Evolutionary conservation across 2,329 filamentous ascomycete species (phyloP).

Genomic region (Nannizziopsis arthrosporioides): DNA sequence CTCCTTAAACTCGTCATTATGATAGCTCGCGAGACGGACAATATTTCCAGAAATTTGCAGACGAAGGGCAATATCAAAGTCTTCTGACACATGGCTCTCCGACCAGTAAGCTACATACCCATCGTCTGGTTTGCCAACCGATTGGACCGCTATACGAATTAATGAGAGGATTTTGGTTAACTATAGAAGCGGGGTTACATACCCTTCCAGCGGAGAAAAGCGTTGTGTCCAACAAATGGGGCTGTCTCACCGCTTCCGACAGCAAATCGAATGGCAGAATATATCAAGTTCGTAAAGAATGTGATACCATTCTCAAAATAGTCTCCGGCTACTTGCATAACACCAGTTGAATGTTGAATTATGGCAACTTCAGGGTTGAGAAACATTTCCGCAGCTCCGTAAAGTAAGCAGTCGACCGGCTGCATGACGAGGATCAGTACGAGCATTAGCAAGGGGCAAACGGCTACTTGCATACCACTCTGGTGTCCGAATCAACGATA

Average conservation of each 20-base stretch:
- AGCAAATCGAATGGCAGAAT: slow-evolving; percentile 58
- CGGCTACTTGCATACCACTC: slow-evolving; percentile 34
- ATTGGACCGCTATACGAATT: slow-evolving; percentile 42
- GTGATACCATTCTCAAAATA: slow-evolving; percentile 68
- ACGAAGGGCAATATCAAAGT: slow-evolving; percentile 64
- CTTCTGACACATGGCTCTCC: slow-evolving; percentile 63
- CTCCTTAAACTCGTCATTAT: slow-evolving; percentile 60
- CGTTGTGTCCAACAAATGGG: slow-evolving; percentile 68
- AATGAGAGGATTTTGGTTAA: not conserved
- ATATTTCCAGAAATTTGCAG: slow-evolving; percentile 58
- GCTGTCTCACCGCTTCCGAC: slow-evolving; percentile 61
- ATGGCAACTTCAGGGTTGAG: slow-evolving; percentile 58
- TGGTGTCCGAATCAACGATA: slow-evolving; percentile 58
- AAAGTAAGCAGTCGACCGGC: slow-evolving; percentile 54
- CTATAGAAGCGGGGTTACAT: not conserved
- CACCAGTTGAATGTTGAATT: slow-evolving; percentile 59
- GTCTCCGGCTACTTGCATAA: slow-evolving; percentile 62
- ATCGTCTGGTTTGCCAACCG: slow-evolving; percentile 46
- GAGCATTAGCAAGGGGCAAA: not conserved
- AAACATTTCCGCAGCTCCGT: slow-evolving; percentile 61
- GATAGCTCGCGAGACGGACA: slow-evolving; percentile 58
- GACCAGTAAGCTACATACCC: slow-evolving; percentile 61
- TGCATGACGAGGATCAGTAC: not conserved
- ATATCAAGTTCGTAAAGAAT: slow-evolving; percentile 69
- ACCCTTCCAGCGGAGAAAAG: slow-evolving; percentile 54